Percentiles rank a stretch among this genome's conserved stretches.
Evolutionary conservation across 148 eudicot genomes (phyloP).

Genomic region (Spergularia bocconei): DNA sequence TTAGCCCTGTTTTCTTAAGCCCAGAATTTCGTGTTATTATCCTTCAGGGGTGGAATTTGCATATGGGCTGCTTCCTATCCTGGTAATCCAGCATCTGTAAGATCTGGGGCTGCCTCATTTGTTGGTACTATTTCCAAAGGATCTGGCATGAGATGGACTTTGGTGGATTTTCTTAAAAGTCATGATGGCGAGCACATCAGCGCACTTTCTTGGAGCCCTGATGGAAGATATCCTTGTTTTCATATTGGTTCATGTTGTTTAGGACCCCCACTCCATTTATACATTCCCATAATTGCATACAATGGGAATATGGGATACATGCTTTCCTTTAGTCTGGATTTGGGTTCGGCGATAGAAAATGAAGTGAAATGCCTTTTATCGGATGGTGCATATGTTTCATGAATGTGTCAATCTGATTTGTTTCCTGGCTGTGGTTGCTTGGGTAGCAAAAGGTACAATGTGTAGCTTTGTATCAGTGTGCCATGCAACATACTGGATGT

Average conservation of each 20-base stretch:
- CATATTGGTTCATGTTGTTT: background rate
- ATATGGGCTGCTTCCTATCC: constrained; percentile 95
- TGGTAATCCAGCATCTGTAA: constrained; percentile 84
- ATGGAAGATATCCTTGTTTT: constrained; percentile 90
- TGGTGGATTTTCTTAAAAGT: constrained; percentile 87
- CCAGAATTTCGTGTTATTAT: background rate
- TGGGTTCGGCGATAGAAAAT: background rate
- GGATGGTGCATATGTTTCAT: background rate
- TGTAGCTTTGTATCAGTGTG: background rate
- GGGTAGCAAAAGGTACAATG: background rate
- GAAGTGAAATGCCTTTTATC: background rate
- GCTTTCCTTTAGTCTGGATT: background rate
- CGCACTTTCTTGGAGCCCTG: constrained; percentile 98
- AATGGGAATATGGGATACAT: background rate
- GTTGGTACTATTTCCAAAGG: constrained; percentile 73
- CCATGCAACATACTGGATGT: background rate
- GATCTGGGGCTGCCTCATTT: constrained; percentile 73
- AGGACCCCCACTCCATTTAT: background rate
- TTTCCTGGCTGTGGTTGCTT: background rate
- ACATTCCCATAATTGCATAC: background rate
- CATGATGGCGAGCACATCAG: constrained; percentile 67
- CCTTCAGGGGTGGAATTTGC: constrained; percentile 90
- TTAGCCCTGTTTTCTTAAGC: background rate
- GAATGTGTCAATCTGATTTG: background rate
- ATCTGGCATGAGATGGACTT: constrained; percentile 77